These are phyloP conservation scores for Stephania yunnanensis DNA, from an alignment of 164 flowering plant species.

Conservation along the genomic window DNA sequence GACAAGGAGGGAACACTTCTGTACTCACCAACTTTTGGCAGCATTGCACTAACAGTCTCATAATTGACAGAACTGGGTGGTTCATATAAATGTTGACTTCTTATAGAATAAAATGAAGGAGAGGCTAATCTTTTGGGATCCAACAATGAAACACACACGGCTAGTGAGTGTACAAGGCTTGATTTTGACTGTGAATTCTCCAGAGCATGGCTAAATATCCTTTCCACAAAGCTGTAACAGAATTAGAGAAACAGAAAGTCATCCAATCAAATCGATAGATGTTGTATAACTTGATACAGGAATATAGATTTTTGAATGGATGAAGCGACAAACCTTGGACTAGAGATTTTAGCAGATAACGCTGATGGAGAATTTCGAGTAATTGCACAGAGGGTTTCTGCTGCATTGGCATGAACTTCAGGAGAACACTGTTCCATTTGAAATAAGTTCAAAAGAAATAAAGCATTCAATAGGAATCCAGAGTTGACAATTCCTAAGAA, in stretches of 20 bases:
- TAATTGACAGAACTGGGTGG: conserved; percentile 54
- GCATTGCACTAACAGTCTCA: conserved; percentile 84
- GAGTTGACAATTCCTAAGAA: conserved; percentile 7
- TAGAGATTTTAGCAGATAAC: conserved; percentile 72
- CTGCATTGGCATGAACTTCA: conserved; percentile 95
- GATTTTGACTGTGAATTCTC: conserved; percentile 76
- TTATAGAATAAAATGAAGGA: conserved; percentile 49
- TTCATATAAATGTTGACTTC: conserved; percentile 77
- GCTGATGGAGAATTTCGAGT: conserved; percentile 76
- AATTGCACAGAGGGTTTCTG: conserved; percentile 85
- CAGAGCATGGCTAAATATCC: conserved; percentile 78
- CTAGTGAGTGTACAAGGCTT: conserved; percentile 78
- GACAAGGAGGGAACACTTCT: not conserved
- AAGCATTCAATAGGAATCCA: not conserved
- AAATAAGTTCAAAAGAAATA: not conserved
- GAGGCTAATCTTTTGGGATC: conserved; percentile 76
- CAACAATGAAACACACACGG: conserved; percentile 87
- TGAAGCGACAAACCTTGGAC: conserved; percentile 57
- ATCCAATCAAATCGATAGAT: not conserved
- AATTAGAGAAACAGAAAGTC: conserved; percentile 3
- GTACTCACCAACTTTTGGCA: conserved; percentile 81
- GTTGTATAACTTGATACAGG: not conserved
- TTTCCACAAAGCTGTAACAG: conserved; percentile 66
- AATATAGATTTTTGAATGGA: not conserved
- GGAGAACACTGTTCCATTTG: conserved; percentile 52